Base-by-base conservation (phyloP, 441 rosid species). In the Macaranga tanarius region DNA sequence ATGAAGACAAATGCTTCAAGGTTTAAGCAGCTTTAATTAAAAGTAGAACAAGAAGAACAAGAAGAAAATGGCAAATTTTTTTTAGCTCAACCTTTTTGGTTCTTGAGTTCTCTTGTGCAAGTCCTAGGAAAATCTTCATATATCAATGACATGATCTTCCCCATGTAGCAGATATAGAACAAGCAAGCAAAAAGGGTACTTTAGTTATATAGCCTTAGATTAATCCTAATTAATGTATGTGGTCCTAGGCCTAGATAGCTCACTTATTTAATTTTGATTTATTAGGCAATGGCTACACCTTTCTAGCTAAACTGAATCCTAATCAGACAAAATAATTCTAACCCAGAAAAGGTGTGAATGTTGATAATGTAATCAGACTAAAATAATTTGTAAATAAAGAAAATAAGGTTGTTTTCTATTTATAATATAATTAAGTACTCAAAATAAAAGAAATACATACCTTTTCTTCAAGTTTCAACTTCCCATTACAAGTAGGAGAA, bases 381-480 rank as follows among this genome's bases (percentile, higher is more conserved):
- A 0, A 10, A 56, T 3, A 56, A 45, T 45, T 12, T 11, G 50
- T 23, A 23, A 65, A 3, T 40, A 0, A 42, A 44, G 51, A 42
- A 40, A 42, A 47, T 9, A 38, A 19, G 17, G 7, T 7, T 50
- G n/a, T n/a, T n/a, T 16, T 2, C 7, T 38, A 38, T 7, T 38
- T 2, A 23, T 4, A 44, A 22, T 1, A 11, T n/a, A n/a, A n/a
- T n/a, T n/a, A n/a, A n/a, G 58, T 19, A 55, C 19, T 47, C 10
- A 64, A 52, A 48, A 62, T 22, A 63, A 11, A 45, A 19, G 17
- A 57, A 15, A 59, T 52, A 59, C 76, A 51, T 83, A 91, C 99
- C 99, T 91, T 84, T 66, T 75, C 83, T 67, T 87, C 86, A 74
- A 80, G 59, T 75, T 81, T 83, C 47, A 75, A 48, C 44, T 79